phyloP scores from a whole-genome alignment of 352 stramenopile genomes.

The Pythium rishiriense region DNA sequence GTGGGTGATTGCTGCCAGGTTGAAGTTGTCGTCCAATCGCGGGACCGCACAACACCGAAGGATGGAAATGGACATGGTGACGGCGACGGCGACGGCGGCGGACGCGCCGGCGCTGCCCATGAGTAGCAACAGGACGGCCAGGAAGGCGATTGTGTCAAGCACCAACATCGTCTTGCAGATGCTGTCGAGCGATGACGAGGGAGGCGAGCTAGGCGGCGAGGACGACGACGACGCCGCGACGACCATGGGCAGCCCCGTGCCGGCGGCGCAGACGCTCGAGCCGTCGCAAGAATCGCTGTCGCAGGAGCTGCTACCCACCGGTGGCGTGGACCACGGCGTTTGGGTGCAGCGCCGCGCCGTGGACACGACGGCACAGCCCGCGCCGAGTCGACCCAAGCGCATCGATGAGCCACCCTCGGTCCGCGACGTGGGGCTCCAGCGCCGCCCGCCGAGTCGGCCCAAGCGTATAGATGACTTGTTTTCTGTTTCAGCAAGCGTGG shows the following conservation, averaged over 20 bases:
- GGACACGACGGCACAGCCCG: too few species aligned
- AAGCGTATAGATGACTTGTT: constrained; percentile 20
- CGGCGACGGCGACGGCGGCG: background rate
- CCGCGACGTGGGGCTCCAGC: background rate
- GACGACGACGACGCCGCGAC: constrained; percentile 37
- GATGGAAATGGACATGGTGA: constrained; percentile 12
- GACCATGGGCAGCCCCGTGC: constrained; percentile 34
- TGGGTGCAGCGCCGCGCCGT: background rate
- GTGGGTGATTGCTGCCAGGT: constrained; percentile 9
- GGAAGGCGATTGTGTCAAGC: constrained; percentile 18
- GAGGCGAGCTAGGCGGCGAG: constrained; percentile 1
- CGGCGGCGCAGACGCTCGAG: constrained; percentile 18
- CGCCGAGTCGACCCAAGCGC: background rate
- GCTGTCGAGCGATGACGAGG: constrained; percentile 23
- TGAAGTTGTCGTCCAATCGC: constrained; percentile 28
- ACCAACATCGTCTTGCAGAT: constrained; percentile 26
- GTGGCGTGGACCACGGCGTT: too few species aligned
- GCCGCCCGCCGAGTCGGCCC: background rate
- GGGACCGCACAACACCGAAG: background rate
- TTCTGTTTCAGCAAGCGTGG: background rate
- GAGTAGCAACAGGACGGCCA: background rate
- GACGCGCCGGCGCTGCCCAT: constrained; percentile 21
- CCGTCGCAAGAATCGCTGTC: background rate
- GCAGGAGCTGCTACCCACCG: too few species aligned
- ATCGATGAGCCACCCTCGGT: background rate